Conservation (phyloP, 2,329 filamentous ascomycete species). For the Ophiostoma tasmaniense region DNA sequence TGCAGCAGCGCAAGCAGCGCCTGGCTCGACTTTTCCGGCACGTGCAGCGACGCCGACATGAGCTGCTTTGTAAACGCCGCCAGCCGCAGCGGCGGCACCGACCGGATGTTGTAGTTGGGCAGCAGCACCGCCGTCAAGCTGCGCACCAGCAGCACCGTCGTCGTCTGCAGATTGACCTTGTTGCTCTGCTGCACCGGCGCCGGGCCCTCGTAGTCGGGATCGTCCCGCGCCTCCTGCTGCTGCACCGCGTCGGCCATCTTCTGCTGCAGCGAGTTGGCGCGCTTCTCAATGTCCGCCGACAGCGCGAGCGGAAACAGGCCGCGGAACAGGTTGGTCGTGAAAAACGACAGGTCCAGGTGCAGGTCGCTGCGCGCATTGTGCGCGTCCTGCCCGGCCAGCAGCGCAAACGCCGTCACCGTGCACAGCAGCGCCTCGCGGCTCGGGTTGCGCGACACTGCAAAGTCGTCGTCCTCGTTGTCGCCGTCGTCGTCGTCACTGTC, state of each 20-base stretch:
- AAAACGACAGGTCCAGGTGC: slow-evolving; percentile 88
- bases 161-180: slow-evolving; percentile 91
- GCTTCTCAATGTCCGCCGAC: slow-evolving; percentile 79
- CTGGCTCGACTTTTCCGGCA: slow-evolving; percentile 81
- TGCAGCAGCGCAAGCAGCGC: slow-evolving; percentile 71
- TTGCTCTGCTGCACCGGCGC: slow-evolving; percentile 27
- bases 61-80: slow-evolving; percentile 91
- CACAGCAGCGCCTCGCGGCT: slow-evolving; percentile 85
- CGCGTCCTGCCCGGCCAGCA: slow-evolving; percentile 87
- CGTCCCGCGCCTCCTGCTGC: slow-evolving; percentile 18
- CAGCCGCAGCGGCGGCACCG: slow-evolving; percentile 73
- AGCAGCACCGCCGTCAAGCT: slow-evolving; percentile 76
- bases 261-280: slow-evolving; percentile 62
- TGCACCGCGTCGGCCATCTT: slow-evolving; percentile 48
- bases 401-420: slow-evolving; percentile 92
- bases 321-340: slow-evolving; percentile 87
- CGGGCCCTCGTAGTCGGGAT: background rate
- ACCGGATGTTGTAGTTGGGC: slow-evolving; percentile 62
- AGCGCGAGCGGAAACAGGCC: slow-evolving; percentile 70
- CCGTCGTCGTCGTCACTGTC: slow-evolving; percentile 41
- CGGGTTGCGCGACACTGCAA: slow-evolving; percentile 54
- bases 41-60: slow-evolving; percentile 68
- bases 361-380: slow-evolving; percentile 73
- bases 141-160: slow-evolving; percentile 81
- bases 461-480: slow-evolving; percentile 43